phyloP scores from a whole-genome alignment of 805 yeast species.

The Cyberlindnera maclurae region DNA sequence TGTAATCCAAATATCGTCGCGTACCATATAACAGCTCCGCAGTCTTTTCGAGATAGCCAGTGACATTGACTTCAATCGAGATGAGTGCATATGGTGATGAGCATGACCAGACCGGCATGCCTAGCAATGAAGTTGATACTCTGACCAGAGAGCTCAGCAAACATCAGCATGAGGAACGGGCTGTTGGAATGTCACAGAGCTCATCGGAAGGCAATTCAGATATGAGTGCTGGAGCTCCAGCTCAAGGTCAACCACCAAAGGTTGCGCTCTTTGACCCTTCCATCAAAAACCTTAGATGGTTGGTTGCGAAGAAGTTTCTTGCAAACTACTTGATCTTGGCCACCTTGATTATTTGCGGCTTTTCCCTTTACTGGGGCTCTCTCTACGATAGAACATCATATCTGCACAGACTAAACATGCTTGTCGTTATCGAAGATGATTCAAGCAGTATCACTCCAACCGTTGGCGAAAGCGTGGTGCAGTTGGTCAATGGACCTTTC shows the following conservation, averaged over 20 bases:
- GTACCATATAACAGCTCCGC: too few species aligned
- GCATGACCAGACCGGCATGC: too few species aligned
- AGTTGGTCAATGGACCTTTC: constrained; percentile 3
- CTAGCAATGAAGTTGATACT: too few species aligned
- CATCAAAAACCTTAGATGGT: constrained; percentile 8
- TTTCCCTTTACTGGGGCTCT: constrained; percentile 34
- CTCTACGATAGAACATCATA: constrained; percentile 23
- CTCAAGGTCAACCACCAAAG: constrained; percentile 3
- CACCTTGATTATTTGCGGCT: constrained; percentile 27
- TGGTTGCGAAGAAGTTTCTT: constrained; percentile 6
- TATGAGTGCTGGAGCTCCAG: too few species aligned
- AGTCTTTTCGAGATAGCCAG: too few species aligned
- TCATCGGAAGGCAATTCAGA: too few species aligned
- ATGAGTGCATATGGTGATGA: too few species aligned
- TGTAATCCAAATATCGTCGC: too few species aligned
- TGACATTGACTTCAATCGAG: too few species aligned
- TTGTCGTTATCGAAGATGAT: constrained; percentile 30
- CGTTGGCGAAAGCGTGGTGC: constrained; percentile 23
- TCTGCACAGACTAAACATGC: constrained; percentile 21
- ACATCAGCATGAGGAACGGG: too few species aligned
- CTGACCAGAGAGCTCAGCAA: too few species aligned
- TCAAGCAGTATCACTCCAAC: constrained; percentile 7
- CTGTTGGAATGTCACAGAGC: too few species aligned
- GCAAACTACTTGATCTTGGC: constrained; percentile 26
- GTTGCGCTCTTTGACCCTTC: constrained; percentile 14